These are phyloP conservation scores for Cryptococcus hybrid DNA, from an alignment of 1,284 basidiomycete species.

Conservation along the genomic window DNA sequence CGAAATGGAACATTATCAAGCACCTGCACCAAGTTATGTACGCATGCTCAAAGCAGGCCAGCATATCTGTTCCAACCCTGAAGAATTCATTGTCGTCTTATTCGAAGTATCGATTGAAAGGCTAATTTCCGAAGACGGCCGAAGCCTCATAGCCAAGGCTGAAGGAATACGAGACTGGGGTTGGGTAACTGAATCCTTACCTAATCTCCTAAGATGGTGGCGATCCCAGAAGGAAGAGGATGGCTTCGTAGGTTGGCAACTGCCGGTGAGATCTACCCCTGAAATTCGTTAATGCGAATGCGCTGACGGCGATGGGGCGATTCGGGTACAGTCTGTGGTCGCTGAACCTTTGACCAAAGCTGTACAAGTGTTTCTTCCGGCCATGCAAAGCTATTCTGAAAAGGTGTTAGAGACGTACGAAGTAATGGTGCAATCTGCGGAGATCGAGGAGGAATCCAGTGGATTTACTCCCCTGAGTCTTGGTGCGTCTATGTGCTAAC, in stretches of 20 bases:
- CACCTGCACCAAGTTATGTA: neutral
- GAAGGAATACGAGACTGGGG: slow-evolving; percentile 16
- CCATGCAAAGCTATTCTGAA: slow-evolving; percentile 16
- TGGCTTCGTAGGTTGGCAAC: slow-evolving; percentile 29
- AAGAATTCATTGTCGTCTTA: slow-evolving; percentile 12
- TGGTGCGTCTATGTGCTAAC: slow-evolving; percentile 18
- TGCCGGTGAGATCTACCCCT: neutral
- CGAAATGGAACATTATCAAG: neutral
- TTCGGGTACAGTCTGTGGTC: slow-evolving; percentile 9
- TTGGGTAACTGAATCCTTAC: slow-evolving; percentile 32
- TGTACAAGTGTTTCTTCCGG: slow-evolving; percentile 1
- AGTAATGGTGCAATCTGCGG: slow-evolving; percentile 12
- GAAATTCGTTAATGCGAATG: neutral
- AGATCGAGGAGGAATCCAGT: slow-evolving; percentile 33
- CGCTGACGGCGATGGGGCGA: too few relatives aligned
- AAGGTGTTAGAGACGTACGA: slow-evolving; percentile 11
- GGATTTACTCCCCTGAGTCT: slow-evolving; percentile 33
- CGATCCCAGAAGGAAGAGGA: slow-evolving; percentile 20
- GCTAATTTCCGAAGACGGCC: neutral
- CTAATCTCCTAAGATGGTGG: slow-evolving; percentile 36
- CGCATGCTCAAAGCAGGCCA: slow-evolving; percentile 10
- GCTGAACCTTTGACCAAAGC: slow-evolving; percentile 2
- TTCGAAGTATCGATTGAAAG: slow-evolving; percentile 6
- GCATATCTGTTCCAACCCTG: slow-evolving; percentile 7
- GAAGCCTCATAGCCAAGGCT: neutral